Evolutionary conservation across 352 stramenopile species (phyloP), one percentile per base, ranked within the genome.

Genomic region (Phytophthora chlamydospora): DNA sequence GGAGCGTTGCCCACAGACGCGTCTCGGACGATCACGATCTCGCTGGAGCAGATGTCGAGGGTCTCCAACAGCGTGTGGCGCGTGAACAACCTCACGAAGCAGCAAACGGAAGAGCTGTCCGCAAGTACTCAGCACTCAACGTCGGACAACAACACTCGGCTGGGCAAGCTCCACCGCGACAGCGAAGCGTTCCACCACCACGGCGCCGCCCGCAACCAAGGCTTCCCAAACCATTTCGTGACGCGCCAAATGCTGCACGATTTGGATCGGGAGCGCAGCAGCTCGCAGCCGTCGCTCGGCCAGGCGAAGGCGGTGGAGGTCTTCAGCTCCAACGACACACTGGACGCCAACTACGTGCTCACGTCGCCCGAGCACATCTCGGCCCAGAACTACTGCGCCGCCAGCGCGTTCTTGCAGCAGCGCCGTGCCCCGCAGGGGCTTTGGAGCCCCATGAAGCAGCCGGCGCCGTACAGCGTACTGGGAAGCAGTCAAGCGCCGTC

Each of bases 281-380:
- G 67, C 14, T 34, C 73, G 7, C 81, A 73, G 21, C 55, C 38
- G 31, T 58, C 67, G 1, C 71, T 63, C 13, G 58, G 75, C 16
- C 78, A 40, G n/a, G 34, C 14, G 10, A 61, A 53, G 8, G 29
- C 71, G 4, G 64, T 91, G 13, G 68, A 85, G 31, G 47, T 88
- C 31, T 91, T 86, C 43, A 73, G 60, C 45, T 65, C 75, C 6
- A 85, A 76, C n/a, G 67, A 83, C 35, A 85, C 80, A n/a, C 35
- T 85, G 16, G 76, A 91, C 60, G 67, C 80, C 41, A 91, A 91
- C 66, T 91, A 89, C 57, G 82, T 91, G 43, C 64, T 91, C 24
- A 71, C 80, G 6, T 75, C 80, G 0, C 72, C 72, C 4, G 62
- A 60, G 8, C 39, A 88, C 10, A 75, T 90, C 24, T 62, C 65